phyloP scores from a whole-genome alignment of 2,329 filamentous ascomycete species.

The Diaporthe capsici region DNA sequence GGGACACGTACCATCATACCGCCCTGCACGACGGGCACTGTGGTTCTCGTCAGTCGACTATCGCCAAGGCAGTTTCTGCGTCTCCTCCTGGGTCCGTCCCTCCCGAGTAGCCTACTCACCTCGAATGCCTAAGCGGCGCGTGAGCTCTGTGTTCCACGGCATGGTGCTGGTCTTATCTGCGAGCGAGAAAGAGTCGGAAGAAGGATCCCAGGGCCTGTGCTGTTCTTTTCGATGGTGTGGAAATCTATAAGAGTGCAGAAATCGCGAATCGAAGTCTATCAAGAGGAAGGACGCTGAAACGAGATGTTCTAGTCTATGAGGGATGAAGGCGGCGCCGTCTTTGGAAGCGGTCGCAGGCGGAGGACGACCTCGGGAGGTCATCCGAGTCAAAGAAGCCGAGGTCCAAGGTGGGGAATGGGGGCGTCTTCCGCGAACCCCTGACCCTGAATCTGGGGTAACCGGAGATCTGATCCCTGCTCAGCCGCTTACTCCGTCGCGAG shows the following conservation, averaged over 20 bases:
- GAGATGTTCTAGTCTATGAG: conserved; percentile 5
- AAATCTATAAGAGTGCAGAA: neutral
- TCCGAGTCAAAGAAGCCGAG: conserved; percentile 36
- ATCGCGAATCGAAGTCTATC: neutral
- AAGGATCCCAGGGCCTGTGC: neutral
- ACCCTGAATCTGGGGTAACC: conserved; percentile 27
- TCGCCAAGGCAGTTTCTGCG: neutral
- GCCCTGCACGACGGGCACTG: conserved; percentile 86
- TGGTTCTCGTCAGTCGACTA: conserved; percentile 45
- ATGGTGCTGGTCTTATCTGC: conserved; percentile 32
- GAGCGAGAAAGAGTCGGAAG: neutral
- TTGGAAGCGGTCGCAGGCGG: neutral
- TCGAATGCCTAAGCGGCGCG: conserved; percentile 40
- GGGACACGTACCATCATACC: conserved; percentile 71
- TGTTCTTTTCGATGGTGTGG: neutral
- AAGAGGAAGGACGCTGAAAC: neutral
- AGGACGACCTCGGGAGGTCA: conserved; percentile 13
- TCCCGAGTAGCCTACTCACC: conserved; percentile 29
- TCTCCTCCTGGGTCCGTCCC: neutral
- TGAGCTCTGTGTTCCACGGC: conserved; percentile 43
- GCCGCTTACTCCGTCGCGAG: neutral
- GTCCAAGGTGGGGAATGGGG: conserved; percentile 36
- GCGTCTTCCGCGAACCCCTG: conserved; percentile 19
- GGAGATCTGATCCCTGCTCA: conserved; percentile 23
- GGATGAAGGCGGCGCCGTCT: neutral